phyloP scores from a whole-genome alignment of 495 filamentous ascomycete genomes.

The Podospora conica region DNA sequence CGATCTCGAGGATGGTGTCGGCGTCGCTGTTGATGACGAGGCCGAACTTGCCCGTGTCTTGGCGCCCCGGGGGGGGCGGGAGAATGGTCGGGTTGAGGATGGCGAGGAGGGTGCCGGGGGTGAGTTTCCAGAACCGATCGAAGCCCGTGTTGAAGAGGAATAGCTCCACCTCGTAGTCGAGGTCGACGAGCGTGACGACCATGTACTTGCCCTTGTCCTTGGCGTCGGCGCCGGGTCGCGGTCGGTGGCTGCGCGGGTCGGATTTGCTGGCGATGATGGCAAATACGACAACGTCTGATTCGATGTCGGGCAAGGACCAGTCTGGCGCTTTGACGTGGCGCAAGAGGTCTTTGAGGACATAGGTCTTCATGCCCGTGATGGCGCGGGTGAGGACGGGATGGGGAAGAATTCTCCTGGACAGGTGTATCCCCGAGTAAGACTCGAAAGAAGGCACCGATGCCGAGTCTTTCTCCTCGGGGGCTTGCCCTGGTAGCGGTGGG shows the following conservation, averaged over 20 bases:
- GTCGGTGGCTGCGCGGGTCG: constrained; percentile 63
- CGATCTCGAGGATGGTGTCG: constrained; percentile 87
- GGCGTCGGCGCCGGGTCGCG: constrained; percentile 48
- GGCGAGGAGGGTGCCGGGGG: constrained; percentile 78
- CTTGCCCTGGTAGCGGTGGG: constrained; percentile 25
- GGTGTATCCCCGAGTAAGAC: constrained; percentile 74
- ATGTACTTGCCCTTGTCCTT: constrained; percentile 73
- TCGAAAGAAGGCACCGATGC: constrained; percentile 58
- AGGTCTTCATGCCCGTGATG: constrained; percentile 67
- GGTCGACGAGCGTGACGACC: constrained; percentile 78
- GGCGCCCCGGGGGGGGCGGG: constrained; percentile 65
- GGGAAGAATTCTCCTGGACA: constrained; percentile 80
- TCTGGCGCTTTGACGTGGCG: constrained; percentile 72
- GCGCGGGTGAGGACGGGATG: constrained; percentile 71
- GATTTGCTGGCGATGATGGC: constrained; percentile 85
- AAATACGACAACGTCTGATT: constrained; percentile 80
- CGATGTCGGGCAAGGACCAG: constrained; percentile 79
- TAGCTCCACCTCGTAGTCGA: constrained; percentile 85
- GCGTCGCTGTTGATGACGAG: constrained; percentile 74
- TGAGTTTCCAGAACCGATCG: constrained; percentile 82
- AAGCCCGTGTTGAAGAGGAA: constrained; percentile 91
- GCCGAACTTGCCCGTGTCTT: constrained; percentile 75
- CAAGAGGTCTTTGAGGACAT: constrained; percentile 75
- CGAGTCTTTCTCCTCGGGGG: constrained; percentile 8
- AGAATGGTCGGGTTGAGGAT: constrained; percentile 91